phyloP scores from a whole-genome alignment of 805 yeast genomes.

The Schwanniomyces polymorphus region DNA sequence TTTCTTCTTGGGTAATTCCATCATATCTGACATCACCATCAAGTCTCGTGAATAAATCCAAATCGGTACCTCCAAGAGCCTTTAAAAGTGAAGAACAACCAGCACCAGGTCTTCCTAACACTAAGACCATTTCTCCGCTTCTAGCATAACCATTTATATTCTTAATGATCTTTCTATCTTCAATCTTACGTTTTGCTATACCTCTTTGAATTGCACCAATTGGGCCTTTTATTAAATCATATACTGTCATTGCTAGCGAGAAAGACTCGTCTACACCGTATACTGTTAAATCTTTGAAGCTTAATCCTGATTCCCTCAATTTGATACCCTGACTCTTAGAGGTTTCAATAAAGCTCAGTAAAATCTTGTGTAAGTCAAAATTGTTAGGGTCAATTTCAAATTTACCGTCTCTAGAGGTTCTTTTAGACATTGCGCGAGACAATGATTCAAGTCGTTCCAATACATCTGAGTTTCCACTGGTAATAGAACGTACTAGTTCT shows the following conservation, averaged over 20 bases:
- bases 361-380: slow-evolving; percentile 37
- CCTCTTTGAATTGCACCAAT: not conserved
- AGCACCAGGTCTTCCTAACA: slow-evolving; percentile 81
- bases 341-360: slow-evolving; percentile 36
- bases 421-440: slow-evolving; percentile 16
- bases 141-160: slow-evolving; percentile 10
- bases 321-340: slow-evolving; percentile 49
- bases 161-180: not conserved
- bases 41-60: slow-evolving; percentile 57
- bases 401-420: slow-evolving; percentile 15
- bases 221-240: slow-evolving; percentile 36
- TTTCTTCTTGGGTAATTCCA: slow-evolving; percentile 54
- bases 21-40: slow-evolving; percentile 48
- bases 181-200: not conserved
- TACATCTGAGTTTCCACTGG: slow-evolving; percentile 10
- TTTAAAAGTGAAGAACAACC: slow-evolving; percentile 71
- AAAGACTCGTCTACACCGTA: slow-evolving; percentile 49
- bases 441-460: slow-evolving; percentile 8
- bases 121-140: slow-evolving; percentile 69
- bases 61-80: slow-evolving; percentile 57
- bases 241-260: slow-evolving; percentile 43
- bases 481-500: slow-evolving; percentile 10
- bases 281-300: slow-evolving; percentile 35
- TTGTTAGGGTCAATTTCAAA: slow-evolving; percentile 32
- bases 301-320: slow-evolving; percentile 43